Percentiles rank a stretch among this genome's conserved stretches.
Conservation (phyloP, 257 asterid species). For the Plantago major region DNA sequence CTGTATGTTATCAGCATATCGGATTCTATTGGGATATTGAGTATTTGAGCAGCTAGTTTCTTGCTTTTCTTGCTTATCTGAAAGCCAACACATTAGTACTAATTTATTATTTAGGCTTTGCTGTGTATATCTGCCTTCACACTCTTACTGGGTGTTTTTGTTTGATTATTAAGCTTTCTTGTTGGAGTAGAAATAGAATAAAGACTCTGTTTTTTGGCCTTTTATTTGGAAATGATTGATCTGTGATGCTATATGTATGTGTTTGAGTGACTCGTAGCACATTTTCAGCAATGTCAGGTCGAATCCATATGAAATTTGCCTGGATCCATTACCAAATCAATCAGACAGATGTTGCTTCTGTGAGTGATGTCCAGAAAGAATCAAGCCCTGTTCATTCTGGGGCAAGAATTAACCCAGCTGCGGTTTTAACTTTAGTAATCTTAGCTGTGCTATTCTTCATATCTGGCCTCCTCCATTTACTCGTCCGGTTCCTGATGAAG, state of each 20-base stretch:
- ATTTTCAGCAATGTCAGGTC: constrained; percentile 32
- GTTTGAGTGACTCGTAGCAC: constrained; percentile 29
- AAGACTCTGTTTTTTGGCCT: constrained; percentile 6
- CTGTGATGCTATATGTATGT: constrained; percentile 13
- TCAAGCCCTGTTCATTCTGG: constrained; percentile 47
- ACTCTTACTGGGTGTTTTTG: constrained; percentile 15
- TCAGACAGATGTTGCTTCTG: constrained; percentile 27
- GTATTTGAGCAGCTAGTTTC: too few species aligned
- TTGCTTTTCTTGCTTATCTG: too few species aligned
- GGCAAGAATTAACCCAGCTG: constrained; percentile 76
- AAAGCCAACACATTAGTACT: too few species aligned
- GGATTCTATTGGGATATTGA: too few species aligned
- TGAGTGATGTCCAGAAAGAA: constrained; percentile 30
- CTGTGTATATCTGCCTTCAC: constrained; percentile 9
- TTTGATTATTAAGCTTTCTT: constrained; percentile 1
- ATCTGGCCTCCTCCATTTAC: constrained; percentile 90
- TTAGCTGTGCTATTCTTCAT: constrained; percentile 82
- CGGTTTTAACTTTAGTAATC: constrained; percentile 69
- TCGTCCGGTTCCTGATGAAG: constrained; percentile 80
- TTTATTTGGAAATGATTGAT: constrained; percentile 19
- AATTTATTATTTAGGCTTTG: background rate
- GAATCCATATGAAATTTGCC: constrained; percentile 43
- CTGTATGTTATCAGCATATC: too few species aligned
- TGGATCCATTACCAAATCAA: constrained; percentile 40
- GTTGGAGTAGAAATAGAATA: background rate